Base-by-base conservation (phyloP, 768 basidiomycete species). In the Tubosaeta sp. region DNA sequence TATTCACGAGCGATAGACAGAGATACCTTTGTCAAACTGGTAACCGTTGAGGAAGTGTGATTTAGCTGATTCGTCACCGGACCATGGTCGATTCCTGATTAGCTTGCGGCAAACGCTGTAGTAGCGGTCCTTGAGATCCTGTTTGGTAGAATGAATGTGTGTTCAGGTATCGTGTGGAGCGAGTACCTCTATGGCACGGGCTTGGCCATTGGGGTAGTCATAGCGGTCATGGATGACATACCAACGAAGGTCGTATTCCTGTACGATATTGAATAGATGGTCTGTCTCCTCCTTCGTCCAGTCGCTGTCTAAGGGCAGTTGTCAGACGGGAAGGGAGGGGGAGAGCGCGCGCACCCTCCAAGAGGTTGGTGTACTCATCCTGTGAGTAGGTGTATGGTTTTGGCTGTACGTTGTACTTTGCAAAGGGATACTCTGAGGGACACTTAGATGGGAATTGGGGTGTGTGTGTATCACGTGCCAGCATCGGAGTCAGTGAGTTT, bases 261-360 rank as follows among this genome's bases (percentile, higher is more conserved):
- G 77, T 9, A 88, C 84, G 9, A 95, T 68, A 4, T 72, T 72
- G 70, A 98, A 95, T 1, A 99, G 79, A 64, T 97, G 92, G 65
- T 92, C 88, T 0, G 97, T 97, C 69, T 97, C 94, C 59, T 93
- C 91, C 60, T 86, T 88, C 6, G 89, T 80, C 97, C 97, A 98
- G 54, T 86, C 86, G 10, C 72, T 73, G 61, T 95, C 95, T 86
- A 50, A 25, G 49, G 27, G 17, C 6, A 16, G 37, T 2, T 5
- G 37, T 41, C 51, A 55, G 38, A 38, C 11, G 32, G 14, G 31
- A 12, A 44, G 11, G 25, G 39, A 14, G 3, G 0, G 1, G 0
- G 1, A 9, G 22, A 43, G 25, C 2, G 13, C 32, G 56, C 75
- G 43, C 43, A 88, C 91, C 91, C 73, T 85, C 79, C 4, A 97